Evolutionary conservation across 352 stramenopile species (phyloP), one percentile per base, ranked within the genome.

Genomic region (Salisapilia sapeloensis): DNA sequence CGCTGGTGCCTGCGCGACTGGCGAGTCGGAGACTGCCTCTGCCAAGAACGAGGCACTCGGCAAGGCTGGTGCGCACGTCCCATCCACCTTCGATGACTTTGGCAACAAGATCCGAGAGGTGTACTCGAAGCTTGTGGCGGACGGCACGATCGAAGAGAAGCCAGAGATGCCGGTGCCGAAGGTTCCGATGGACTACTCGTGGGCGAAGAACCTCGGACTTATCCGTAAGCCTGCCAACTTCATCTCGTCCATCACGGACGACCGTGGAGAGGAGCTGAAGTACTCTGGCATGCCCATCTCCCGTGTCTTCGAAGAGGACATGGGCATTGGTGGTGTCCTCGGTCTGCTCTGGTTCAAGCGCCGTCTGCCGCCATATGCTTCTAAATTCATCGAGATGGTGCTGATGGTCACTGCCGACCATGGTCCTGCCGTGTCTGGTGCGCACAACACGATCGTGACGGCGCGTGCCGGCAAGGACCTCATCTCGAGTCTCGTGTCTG

Each of bases 351-450:
- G 92, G 92, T 98, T 98, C 70, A 86, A 93, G 55, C 78, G 91
- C 18, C 58, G 65, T 23, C 48, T 96, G 42, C 83, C 84, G 14
- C 25, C 67, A 22, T 94, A 94, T 60, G 83, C 81, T 12, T 78
- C 64, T 27, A 94, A 94, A 57, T 98, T 98, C 51, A 96, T 98
- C 39, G 92, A 98, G 61, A 97, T 97, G 86, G 85, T 97, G 38
- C 65, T 98, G 14, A 97, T 97, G 89, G 87, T 98, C 23, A 97
- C 87, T 13, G 92, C 91, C 21, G 92, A 98, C 59, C 92, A 98
- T 61, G 92, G 92, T 25, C 92, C 92, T 30, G 90, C 90, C 16
- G 92, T 98, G 16, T 94, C 85, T 21, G 92, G 92, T 37, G 92
- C 92, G 9, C 92, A 98, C 62, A 98, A 98, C 65, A 97, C 90